Conservation (phyloP, 345 rosid species). For the Theobroma cacao region DNA sequence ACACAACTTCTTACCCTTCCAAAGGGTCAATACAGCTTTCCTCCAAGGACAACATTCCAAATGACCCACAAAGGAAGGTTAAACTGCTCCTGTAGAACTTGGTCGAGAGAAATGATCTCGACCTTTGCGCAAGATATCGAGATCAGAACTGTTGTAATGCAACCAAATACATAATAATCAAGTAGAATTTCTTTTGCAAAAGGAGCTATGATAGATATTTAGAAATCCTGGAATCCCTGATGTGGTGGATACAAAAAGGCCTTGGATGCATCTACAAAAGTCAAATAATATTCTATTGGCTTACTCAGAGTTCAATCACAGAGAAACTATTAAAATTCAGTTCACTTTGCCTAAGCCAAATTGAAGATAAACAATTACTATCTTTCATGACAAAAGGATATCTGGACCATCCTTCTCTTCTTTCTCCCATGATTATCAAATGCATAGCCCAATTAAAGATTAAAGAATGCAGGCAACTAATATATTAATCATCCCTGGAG, state of each 20-base stretch:
- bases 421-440: too few relatives aligned
- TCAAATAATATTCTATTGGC: neutral
- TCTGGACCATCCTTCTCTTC: neutral
- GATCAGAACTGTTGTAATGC: neutral
- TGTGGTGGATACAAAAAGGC: neutral
- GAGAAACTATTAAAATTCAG: neutral
- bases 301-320: neutral
- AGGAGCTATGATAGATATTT: neutral
- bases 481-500: neutral
- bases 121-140: neutral
- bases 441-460: neutral
- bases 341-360: constrained; percentile 6
- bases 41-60: constrained; percentile 30
- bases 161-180: neutral
- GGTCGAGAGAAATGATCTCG: neutral
- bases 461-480: neutral
- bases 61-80: constrained; percentile 19
- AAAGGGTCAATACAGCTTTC: constrained; percentile 22
- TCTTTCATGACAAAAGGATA: neutral
- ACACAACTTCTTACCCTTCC: constrained; percentile 8
- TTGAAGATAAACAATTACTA: neutral
- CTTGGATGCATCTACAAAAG: neutral
- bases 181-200: neutral
- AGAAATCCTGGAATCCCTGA: neutral
- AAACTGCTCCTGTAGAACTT: constrained; percentile 31